These are phyloP conservation scores for Agaricales sp. DNA, from an alignment of 1,284 basidiomycete genomes.

Conservation along the genomic window DNA sequence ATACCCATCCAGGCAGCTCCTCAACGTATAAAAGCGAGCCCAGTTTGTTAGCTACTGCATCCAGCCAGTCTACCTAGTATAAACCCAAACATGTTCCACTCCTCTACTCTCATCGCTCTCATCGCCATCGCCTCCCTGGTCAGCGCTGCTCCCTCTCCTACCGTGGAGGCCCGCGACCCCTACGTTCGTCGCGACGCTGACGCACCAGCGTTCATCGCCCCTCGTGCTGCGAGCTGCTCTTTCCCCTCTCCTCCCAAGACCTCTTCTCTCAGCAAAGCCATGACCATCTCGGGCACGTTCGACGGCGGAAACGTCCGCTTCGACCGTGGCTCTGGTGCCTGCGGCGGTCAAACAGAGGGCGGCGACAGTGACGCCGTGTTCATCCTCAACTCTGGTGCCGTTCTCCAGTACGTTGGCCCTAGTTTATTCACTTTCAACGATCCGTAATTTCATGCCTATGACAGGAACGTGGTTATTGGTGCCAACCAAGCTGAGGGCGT, in stretches of 20 bases:
- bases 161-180: background rate
- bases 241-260: conserved; percentile 3
- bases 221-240: conserved; percentile 2
- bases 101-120: conserved; percentile 1
- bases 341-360: conserved; percentile 4
- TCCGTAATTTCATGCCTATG: background rate
- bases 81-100: background rate
- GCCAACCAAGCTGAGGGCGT: conserved; percentile 5
- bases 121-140: background rate
- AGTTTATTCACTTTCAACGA: too few relatives aligned
- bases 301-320: conserved; percentile 2
- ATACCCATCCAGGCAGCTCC: too few relatives aligned
- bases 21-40: background rate
- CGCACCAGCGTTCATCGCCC: background rate
- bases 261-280: background rate
- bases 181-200: background rate
- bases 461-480: conserved; percentile 5
- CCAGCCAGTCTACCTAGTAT: too few relatives aligned
- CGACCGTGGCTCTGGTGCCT: conserved; percentile 5
- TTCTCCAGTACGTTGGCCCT: conserved; percentile 1
- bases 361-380: background rate
- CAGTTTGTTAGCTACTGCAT: background rate
- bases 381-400: background rate
- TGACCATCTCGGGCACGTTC: background rate
- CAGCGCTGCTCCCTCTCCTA: background rate